A percentile compares a stretch with the other conserved stretches of the same genome.
Conservation (phyloP, 2,329 filamentous ascomycete genomes). For the Penicillium griseofulvum region DNA sequence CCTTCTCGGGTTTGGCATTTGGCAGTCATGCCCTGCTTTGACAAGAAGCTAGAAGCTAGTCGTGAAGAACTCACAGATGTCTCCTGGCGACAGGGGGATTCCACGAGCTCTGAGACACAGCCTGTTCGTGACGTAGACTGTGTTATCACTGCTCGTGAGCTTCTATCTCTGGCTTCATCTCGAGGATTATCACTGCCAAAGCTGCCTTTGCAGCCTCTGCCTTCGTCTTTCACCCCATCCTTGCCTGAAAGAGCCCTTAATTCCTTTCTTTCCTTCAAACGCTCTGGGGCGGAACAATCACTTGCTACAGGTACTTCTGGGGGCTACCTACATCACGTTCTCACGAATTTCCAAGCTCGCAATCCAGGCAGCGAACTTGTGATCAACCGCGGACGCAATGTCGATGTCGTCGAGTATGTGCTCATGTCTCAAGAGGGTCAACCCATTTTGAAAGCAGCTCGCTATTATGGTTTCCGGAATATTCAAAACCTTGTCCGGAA, state of each 20-base stretch:
- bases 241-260: constrained; percentile 74
- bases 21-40: constrained; percentile 97
- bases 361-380: constrained; percentile 71
- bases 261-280: constrained; percentile 69
- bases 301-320: constrained; percentile 74
- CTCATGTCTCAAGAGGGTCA: constrained; percentile 59
- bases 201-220: constrained; percentile 60
- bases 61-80: constrained; percentile 84
- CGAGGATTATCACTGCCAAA: constrained; percentile 73
- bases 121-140: constrained; percentile 87
- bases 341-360: constrained; percentile 68
- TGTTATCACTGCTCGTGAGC: constrained; percentile 93
- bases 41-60: constrained; percentile 97
- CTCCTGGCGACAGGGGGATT: constrained; percentile 57
- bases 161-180: constrained; percentile 82
- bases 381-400: constrained; percentile 74
- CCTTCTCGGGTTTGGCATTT: constrained; percentile 89
- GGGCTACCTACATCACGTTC: constrained; percentile 81
- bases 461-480: constrained; percentile 96
- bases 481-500: constrained; percentile 97
- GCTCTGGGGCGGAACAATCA: constrained; percentile 39
- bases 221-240: constrained; percentile 46
- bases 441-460: constrained; percentile 72
- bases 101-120: constrained; percentile 34
- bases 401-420: constrained; percentile 83